A percentile compares a stretch with the other conserved stretches of the same genome.
Evolutionary conservation across 2,329 filamentous ascomycete genomes (phyloP).

Genomic region (Cadophora luteo-olivacea): DNA sequence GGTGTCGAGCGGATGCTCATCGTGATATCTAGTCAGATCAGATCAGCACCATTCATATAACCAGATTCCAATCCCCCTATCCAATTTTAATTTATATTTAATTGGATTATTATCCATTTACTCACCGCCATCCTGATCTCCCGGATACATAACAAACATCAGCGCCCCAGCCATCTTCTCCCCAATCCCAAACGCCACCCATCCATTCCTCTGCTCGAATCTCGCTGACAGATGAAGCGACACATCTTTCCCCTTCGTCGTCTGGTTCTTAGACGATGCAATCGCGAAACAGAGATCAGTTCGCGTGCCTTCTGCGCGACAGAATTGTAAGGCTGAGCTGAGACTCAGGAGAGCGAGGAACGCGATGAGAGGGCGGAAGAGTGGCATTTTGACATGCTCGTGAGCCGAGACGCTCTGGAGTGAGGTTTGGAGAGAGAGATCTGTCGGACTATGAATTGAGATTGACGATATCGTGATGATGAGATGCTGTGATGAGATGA

Average conservation of each 20-base stretch:
- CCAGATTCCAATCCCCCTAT: no score
- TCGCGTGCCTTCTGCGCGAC: slow-evolving; percentile 18
- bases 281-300: slow-evolving; percentile 29
- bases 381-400: neutral
- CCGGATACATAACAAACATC: slow-evolving; percentile 31
- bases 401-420: neutral
- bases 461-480: neutral
- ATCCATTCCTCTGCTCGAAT: slow-evolving; percentile 25
- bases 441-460: neutral
- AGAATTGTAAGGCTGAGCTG: slow-evolving; percentile 24
- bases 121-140: slow-evolving; percentile 22
- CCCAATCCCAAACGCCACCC: slow-evolving; percentile 28
- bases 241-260: slow-evolving; percentile 24
- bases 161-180: slow-evolving; percentile 22
- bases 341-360: slow-evolving; percentile 3
- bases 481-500: neutral
- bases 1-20: slow-evolving; percentile 22
- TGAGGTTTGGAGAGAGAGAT: neutral
- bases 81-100: no score
- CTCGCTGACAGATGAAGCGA: slow-evolving; percentile 25
- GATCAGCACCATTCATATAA: neutral
- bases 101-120: no score
- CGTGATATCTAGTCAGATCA: slow-evolving; percentile 20
- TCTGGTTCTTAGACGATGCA: slow-evolving; percentile 21
- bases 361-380: neutral